Conservation (phyloP, 306 rosid genomes). For the Lagenaria siceraria region DNA sequence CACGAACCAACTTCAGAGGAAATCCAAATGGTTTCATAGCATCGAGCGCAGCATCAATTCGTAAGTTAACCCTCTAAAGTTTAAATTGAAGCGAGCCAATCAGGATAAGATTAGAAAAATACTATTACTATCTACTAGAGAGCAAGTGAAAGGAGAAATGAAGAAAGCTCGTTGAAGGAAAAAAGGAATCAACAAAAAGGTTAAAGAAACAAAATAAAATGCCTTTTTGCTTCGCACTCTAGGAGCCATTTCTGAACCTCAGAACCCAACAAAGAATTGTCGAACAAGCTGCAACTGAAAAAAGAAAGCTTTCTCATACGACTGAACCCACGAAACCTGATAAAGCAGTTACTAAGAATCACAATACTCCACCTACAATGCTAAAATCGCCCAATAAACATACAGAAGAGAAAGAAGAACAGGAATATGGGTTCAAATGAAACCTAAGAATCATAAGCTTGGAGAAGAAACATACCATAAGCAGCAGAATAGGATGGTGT, state of each 20-base stretch:
- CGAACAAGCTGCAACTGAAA: not conserved
- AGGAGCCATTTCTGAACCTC: slow-evolving; percentile 13
- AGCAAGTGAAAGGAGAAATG: too few species aligned
- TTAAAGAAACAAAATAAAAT: not conserved
- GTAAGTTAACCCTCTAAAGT: slow-evolving; percentile 8
- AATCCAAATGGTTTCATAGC: slow-evolving; percentile 39
- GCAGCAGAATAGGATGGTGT: not conserved
- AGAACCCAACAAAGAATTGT: not conserved
- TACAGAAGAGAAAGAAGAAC: not conserved
- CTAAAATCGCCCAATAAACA: not conserved
- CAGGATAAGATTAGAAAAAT: not conserved
- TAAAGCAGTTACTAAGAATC: not conserved
- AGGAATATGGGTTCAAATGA: not conserved
- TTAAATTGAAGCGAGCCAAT: not conserved
- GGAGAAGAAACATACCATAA: not conserved
- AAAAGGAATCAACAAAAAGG: not conserved
- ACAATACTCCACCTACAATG: not conserved
- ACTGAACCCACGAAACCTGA: not conserved
- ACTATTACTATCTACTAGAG: not conserved
- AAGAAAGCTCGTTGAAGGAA: not conserved
- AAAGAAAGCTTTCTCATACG: not conserved
- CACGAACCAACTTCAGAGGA: slow-evolving; percentile 10
- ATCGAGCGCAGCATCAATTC: slow-evolving; percentile 52
- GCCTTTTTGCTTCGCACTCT: slow-evolving; percentile 10
- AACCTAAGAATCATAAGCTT: not conserved